These are phyloP conservation scores for Paraleonurus japonicus DNA, from an alignment of 257 asterid species.

Conservation along the genomic window DNA sequence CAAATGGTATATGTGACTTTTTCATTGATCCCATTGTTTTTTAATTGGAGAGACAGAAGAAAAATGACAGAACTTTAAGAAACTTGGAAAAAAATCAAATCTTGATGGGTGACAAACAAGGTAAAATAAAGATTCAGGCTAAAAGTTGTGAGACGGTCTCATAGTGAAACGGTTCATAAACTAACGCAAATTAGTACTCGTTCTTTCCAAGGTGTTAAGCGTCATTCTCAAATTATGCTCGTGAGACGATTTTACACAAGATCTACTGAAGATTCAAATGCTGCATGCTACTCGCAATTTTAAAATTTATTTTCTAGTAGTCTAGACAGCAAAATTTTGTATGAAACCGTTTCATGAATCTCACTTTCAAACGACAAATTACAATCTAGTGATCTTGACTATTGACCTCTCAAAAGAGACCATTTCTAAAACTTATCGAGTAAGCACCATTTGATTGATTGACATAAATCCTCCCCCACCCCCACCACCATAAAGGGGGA, in stretches of 20 bases:
- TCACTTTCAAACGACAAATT: neutral
- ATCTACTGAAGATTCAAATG: too few species aligned
- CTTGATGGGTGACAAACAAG: constrained; percentile 2
- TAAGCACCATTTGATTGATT: constrained; percentile 17
- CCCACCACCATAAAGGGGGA: neutral
- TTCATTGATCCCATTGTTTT: neutral
- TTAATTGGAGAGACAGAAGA: neutral
- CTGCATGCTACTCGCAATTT: neutral
- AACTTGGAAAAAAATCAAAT: neutral
- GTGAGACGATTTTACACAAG: too few species aligned
- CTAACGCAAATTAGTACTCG: too few species aligned
- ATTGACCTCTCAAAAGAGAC: neutral
- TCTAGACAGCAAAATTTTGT: too few species aligned
- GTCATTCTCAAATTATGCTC: too few species aligned
- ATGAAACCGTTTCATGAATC: too few species aligned
- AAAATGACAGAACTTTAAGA: neutral
- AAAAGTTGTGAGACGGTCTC: too few species aligned
- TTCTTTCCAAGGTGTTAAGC: too few species aligned
- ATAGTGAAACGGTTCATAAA: too few species aligned
- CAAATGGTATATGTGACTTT: neutral
- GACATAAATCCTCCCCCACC: too few species aligned
- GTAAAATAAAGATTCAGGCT: neutral
- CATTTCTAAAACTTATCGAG: constrained; percentile 10
- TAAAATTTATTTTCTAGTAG: neutral
- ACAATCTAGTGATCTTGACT: neutral